Conservation (phyloP, 495 filamentous ascomycete species). For the Hypoxylon fragiforme region DNA sequence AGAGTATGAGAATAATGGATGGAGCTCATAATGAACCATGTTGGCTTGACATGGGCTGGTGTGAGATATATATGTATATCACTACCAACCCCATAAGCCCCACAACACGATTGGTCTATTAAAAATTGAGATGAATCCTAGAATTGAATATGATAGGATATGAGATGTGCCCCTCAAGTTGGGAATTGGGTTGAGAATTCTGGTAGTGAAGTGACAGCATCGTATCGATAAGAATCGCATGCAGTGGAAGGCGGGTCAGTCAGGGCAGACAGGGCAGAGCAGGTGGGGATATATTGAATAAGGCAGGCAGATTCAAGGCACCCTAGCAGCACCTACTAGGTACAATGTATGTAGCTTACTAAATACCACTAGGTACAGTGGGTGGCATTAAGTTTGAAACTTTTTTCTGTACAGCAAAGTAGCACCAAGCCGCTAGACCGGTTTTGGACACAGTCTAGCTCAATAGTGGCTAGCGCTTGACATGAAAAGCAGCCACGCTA, state of each 20-base stretch:
- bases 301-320: not conserved
- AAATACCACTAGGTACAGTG: too few relatives aligned
- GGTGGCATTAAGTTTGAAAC: too few relatives aligned
- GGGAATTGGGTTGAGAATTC: not conserved
- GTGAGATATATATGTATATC: not conserved
- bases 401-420: too few relatives aligned
- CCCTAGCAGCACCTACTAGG: not conserved
- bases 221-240: not conserved
- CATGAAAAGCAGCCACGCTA: too few relatives aligned
- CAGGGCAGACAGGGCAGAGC: not conserved
- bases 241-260: too few relatives aligned
- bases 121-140: too few relatives aligned
- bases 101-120: too few relatives aligned
- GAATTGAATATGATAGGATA: not conserved
- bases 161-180: too few relatives aligned
- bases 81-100: not conserved
- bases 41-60: not conserved
- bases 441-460: too few relatives aligned
- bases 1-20: conserved; percentile 6
- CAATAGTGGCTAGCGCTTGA: too few relatives aligned
- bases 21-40: conserved; percentile 14
- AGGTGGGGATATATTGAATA: not conserved
- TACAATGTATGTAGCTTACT: too few relatives aligned
- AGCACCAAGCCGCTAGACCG: too few relatives aligned
- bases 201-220: not conserved